Percentiles rank a stretch among this genome's conserved stretches.
phyloP scores from a whole-genome alignment of 345 rosid species.

The Murraya paniculata region DNA sequence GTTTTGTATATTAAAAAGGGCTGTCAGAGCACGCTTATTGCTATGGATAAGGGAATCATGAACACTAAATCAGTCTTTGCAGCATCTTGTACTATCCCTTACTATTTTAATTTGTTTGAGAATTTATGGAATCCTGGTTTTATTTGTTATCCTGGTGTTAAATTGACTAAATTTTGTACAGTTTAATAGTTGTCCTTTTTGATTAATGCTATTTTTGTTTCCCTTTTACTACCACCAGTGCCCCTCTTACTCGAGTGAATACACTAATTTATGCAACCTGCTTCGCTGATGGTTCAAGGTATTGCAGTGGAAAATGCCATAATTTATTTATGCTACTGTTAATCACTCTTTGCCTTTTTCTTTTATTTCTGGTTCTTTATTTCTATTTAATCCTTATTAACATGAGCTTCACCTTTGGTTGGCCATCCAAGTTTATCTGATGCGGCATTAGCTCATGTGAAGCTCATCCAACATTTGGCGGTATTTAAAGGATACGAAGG shows the following conservation, averaged over 20 bases:
- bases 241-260: slow-evolving; percentile 82
- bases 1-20: not conserved
- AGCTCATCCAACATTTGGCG: slow-evolving; percentile 91
- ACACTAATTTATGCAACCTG: slow-evolving; percentile 79
- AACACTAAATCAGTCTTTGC: not conserved
- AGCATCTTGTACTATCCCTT: not conserved
- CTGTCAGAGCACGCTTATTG: not conserved
- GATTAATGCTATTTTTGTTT: not conserved
- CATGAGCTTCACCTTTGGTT: slow-evolving; percentile 14
- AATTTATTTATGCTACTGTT: not conserved
- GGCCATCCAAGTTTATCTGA: slow-evolving; percentile 66
- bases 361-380: slow-evolving; percentile 1
- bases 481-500: slow-evolving; percentile 87
- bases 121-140: not conserved
- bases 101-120: not conserved
- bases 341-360: not conserved
- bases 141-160: not conserved
- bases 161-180: slow-evolving; percentile 2
- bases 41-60: not conserved
- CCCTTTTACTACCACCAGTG: slow-evolving; percentile 35
- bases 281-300: slow-evolving; percentile 82
- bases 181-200: not conserved
- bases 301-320: slow-evolving; percentile 17
- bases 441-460: slow-evolving; percentile 79
- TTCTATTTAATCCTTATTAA: slow-evolving; percentile 4